Percentiles rank a stretch among this genome's conserved stretches.
phyloP scores from a whole-genome alignment of 1,284 basidiomycete species.

The Amylostereum chailletii region DNA sequence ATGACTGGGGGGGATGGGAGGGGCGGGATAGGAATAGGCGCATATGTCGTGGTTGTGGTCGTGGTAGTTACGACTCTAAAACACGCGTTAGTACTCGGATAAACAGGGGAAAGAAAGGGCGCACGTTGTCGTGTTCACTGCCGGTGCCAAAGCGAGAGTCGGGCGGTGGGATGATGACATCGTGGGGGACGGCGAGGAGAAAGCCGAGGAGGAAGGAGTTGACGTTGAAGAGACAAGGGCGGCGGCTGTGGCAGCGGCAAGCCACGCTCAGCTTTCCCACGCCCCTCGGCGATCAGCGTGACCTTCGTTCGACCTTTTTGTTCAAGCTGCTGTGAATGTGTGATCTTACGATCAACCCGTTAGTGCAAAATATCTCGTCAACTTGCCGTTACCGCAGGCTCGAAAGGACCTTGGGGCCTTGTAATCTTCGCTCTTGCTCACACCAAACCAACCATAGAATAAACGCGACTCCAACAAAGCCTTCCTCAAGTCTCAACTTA shows the following conservation, averaged over 20 bases:
- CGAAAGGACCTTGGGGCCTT: no score
- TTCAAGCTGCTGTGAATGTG: no score
- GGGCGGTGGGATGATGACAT: constrained; percentile 56
- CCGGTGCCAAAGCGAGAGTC: constrained; percentile 59
- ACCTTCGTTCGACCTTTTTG: no score
- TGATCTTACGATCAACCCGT: no score
- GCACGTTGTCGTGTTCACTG: constrained; percentile 71
- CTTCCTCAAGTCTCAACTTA: no score
- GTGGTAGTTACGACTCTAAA: constrained; percentile 76
- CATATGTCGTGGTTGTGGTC: constrained; percentile 77
- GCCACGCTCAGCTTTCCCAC: no score
- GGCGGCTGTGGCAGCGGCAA: background rate
- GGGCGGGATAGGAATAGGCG: constrained; percentile 68
- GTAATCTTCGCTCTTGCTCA: no score
- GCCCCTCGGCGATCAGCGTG: no score
- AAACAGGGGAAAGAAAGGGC: constrained; percentile 14
- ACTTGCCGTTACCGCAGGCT: no score
- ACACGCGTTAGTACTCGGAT: constrained; percentile 19
- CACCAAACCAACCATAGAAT: no score
- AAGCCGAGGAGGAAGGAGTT: constrained; percentile 6
- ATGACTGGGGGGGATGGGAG: constrained; percentile 60
- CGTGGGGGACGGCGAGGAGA: constrained; percentile 20
- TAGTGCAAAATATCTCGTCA: no score
- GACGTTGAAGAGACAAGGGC: constrained; percentile 3
- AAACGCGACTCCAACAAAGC: no score